Base-by-base conservation (phyloP, 306 rosid species). In the Corylus heterophylla region DNA sequence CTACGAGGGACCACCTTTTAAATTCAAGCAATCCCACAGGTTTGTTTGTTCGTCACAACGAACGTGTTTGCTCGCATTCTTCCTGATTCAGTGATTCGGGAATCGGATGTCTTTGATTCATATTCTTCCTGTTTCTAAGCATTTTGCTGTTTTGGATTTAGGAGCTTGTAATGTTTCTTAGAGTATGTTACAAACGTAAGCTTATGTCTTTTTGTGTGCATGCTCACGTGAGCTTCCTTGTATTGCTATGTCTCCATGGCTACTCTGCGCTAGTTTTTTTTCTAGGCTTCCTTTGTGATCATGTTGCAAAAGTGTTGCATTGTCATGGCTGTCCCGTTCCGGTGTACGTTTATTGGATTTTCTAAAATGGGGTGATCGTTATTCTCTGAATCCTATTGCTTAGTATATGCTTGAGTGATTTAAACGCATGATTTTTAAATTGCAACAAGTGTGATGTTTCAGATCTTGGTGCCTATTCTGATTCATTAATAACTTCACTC, bases 1-100 rank as follows among this genome's bases (percentile, higher is more conserved):
- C 77, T 95, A 95, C 73, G 97, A 95, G 81, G 99, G 99, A 22
- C 99, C 98, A 0, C 99, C 98, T 17, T 95, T 95, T 75, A 95
- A 87, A 86, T 95, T 95, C 81, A 95, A 93, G 92, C 90, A 67
- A 59, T 95, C 99, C 72, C 89, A 79, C 86, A 95, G 98, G 99
- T 95, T 77, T 22, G 51, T 42, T 67, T 18, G 12, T 42, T 67
- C 9, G 12, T 42, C 10, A 22, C 31, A 11, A 10, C 64, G 35
- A 10, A 22, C 14, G 13, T 58, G 22, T 54, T 25, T 22, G 64
- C 4, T 20, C 22, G 64, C 13, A 22, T 5, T 35, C 0, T 58
- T 9, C 16, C 58, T 54, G 22, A 48, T 48, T 10, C 25, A 22
- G 25, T 22, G 25, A 22, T 22, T 22, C 25, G 25, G 25, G 25